These are phyloP conservation scores for Arthrobotrys conoides DNA, from an alignment of 2,329 filamentous ascomycete genomes.

Conservation along the genomic window DNA sequence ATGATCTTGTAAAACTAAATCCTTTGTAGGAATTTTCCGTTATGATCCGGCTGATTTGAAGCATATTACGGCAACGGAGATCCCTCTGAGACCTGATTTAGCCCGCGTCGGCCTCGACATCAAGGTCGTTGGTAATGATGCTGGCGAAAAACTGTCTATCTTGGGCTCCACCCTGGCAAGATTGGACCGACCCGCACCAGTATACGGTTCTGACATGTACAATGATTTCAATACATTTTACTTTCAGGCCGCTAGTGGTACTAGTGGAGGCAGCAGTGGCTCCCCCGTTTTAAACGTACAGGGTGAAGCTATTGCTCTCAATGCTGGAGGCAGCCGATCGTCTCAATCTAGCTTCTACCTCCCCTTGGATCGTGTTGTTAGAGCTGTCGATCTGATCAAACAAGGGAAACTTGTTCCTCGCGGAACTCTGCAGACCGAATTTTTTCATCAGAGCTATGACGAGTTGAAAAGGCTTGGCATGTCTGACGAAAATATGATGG, in stretches of 20 bases:
- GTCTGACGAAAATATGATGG: slow-evolving; percentile 63
- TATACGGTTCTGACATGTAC: slow-evolving; percentile 64
- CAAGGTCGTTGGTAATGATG: slow-evolving; percentile 65
- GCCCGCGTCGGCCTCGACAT: slow-evolving; percentile 64
- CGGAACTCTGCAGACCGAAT: slow-evolving; percentile 64
- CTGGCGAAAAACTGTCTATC: slow-evolving; percentile 65
- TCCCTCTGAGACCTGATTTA: slow-evolving; percentile 64
- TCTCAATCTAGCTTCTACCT: slow-evolving; percentile 65
- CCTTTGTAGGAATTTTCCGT: slow-evolving; percentile 61
- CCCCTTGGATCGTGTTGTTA: slow-evolving; percentile 64
- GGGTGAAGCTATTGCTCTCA: slow-evolving; percentile 64
- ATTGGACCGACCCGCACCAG: slow-evolving; percentile 64
- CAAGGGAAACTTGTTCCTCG: slow-evolving; percentile 62
- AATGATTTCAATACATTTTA: slow-evolving; percentile 65
- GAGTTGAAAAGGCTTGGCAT: slow-evolving; percentile 64
- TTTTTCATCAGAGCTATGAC: slow-evolving; percentile 64
- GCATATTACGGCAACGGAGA: slow-evolving; percentile 64
- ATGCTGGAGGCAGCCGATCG: slow-evolving; percentile 64
- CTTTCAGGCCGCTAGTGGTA: slow-evolving; percentile 65
- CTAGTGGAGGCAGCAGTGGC: slow-evolving; percentile 64
- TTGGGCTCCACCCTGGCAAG: slow-evolving; percentile 64
- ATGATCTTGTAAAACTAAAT: not conserved
- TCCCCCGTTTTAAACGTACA: slow-evolving; percentile 64
- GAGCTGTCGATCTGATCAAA: slow-evolving; percentile 64
- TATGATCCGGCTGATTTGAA: slow-evolving; percentile 64